Evolutionary conservation across 345 rosid species (phyloP).

Genomic region (Eutrema japonicum): DNA sequence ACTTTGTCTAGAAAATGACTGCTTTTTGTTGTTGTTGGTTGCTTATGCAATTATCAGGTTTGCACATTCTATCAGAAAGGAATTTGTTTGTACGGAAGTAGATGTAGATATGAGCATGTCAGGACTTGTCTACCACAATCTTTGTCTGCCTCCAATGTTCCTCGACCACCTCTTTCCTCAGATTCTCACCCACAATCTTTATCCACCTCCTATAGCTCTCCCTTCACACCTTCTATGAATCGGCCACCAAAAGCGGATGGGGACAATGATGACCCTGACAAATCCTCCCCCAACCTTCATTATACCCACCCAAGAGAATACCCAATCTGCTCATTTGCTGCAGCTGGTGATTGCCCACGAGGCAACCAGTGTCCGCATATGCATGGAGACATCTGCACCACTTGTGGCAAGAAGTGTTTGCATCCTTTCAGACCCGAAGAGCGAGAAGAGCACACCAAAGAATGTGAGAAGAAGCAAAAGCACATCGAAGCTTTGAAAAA

Average conservation of each 20-base stretch:
- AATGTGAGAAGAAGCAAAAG: conserved; percentile 76
- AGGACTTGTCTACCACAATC: conserved; percentile 53
- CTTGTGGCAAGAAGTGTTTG: conserved; percentile 84
- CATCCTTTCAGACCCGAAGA: conserved; percentile 86
- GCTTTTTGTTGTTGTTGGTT: conserved; percentile 15
- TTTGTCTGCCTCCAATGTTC: conserved; percentile 51
- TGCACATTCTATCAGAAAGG: conserved; percentile 97
- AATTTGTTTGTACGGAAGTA: conserved; percentile 72
- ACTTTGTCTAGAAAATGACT: neutral
- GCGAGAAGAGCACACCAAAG: conserved; percentile 73
- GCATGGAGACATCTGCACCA: conserved; percentile 86
- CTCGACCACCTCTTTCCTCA: conserved; percentile 38
- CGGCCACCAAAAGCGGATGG: conserved; percentile 42
- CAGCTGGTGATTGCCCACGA: conserved; percentile 79
- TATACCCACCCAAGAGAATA: conserved; percentile 57
- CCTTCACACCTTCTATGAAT: conserved; percentile 48
- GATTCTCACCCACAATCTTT: conserved; percentile 41
- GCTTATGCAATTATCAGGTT: conserved; percentile 50
- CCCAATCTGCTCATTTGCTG: conserved; percentile 85
- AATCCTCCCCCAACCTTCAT: conserved; percentile 47
- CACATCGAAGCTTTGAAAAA: conserved; percentile 70
- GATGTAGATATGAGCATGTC: conserved; percentile 86
- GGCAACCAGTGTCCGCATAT: conserved; percentile 82
- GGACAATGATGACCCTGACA: conserved; percentile 37
- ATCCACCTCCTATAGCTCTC: conserved; percentile 46